Evolutionary conservation across 441 rosid genomes (phyloP), one percentile per base, ranked within the genome.

Genomic region (Adansonia rubrostipa): DNA sequence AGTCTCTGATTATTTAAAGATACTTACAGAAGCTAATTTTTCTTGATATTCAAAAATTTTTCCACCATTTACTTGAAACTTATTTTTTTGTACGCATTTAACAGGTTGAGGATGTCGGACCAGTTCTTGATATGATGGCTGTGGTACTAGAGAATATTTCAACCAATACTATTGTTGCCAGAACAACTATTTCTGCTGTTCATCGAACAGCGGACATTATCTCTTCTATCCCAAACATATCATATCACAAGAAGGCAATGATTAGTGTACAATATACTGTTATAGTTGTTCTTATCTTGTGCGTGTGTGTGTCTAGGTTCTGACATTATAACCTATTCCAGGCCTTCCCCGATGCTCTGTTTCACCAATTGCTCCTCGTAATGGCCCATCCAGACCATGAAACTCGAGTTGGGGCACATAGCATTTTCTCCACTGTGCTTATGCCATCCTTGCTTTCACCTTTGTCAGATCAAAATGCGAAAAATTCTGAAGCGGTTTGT

Each of bases 51-150:
- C 20, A 64, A 36, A 36, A 36, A 76, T 50, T 6, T 14, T 50
- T 75, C 40, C 40, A 14, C 73, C 48, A 51, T 51, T 64, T 51
- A 17, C 72, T 20, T 51, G 73, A 48, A 50, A 36, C 70, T 58
- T 58, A 51, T 45, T 53, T 65, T 36, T 51, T 51, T 76, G 40
- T 22, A 64, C 65, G 61, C 36, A 48, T 65, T 72, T 79, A 62
- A 77, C 87, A 96, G 99, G 93, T 96, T 76, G 96, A 94, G 81
- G 99, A 96, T 84, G 88, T 82, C 66, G 98, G 99, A 74, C 97
- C 93, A 22, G 86, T 94, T 86, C 94, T 94, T 85, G 99, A 96
- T 88, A 89, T 84, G 87, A 81, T 96, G 88, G 96, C 98, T 74
- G 89, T 92, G 77, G 86, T 93, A 77, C 87, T 94, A 65, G 99